Conservation (phyloP, 2,329 filamentous ascomycete species). For the Cercospora sesami region DNA sequence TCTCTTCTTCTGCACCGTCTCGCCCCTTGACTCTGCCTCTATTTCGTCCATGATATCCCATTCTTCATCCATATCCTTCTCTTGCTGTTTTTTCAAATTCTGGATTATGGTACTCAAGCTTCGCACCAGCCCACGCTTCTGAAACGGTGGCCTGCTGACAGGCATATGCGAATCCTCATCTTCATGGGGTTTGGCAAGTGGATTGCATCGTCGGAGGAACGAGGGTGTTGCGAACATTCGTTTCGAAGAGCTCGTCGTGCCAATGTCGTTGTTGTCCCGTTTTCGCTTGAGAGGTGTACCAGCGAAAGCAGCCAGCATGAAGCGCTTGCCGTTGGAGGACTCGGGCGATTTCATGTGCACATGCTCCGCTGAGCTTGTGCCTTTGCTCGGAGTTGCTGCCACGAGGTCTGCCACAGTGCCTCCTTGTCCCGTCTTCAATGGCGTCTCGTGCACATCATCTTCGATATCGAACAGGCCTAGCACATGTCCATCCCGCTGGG, state of each 20-base stretch:
- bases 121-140: constrained; percentile 55
- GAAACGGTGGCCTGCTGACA: constrained; percentile 40
- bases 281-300: constrained; percentile 60
- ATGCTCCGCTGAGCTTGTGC: constrained; percentile 18
- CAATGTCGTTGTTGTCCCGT: constrained; percentile 40
- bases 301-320: constrained; percentile 62
- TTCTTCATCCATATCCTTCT: constrained; percentile 70
- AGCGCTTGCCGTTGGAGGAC: constrained; percentile 58
- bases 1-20: constrained; percentile 21
- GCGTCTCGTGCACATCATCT: constrained; percentile 20
- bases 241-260: constrained; percentile 33
- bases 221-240: constrained; percentile 65
- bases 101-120: constrained; percentile 74
- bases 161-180: constrained; percentile 45
- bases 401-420: constrained; percentile 35
- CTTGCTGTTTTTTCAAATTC: constrained; percentile 67
- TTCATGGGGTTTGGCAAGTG: constrained; percentile 59
- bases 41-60: constrained; percentile 71
- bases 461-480: constrained; percentile 76
- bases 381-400: constrained; percentile 44
- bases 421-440: constrained; percentile 18
- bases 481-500: constrained; percentile 74
- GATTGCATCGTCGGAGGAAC: constrained; percentile 59
- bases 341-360: constrained; percentile 47
- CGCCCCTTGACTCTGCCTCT: constrained; percentile 51